Evolutionary conservation across 805 yeast species (phyloP), one percentile per base, ranked within the genome.

Genomic region (Myxozyma vanderwaltii): DNA sequence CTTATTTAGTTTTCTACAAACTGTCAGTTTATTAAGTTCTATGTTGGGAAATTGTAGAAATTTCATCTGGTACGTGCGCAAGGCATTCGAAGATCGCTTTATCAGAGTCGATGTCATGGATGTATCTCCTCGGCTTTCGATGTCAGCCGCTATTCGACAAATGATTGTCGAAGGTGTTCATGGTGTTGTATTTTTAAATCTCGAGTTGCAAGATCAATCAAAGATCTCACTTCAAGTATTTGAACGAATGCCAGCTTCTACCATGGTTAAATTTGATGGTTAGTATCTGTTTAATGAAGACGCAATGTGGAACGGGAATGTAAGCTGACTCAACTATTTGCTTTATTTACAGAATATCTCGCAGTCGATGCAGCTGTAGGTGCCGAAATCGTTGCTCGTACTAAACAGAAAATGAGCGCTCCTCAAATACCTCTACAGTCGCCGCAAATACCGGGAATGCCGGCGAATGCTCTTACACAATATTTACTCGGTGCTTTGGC

Each of bases 151-250:
- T 36, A 79, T 88, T 15, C 86, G 85, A 53, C 88, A 87, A 50
- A 89, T 90, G 19, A 96, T 96, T 0, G 85, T 88, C 70, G 83
- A 85, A 46, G 96, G 96, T 12, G 87, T 82, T 2, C 70, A 82
- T 67, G 91, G 88, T 29, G 87, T 88, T 1, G 81, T 89, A 41
- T 76, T 88, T 6, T 79, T 90, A 19, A 83, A 83, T 60, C 79
- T 79, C 38, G 71, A 76, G n/a, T 71, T 77, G 43, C 75, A 71
- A 55, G 56, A 41, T 43, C 51, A 63, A 19, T 76, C 76, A 27
- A 76, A 76, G 46, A 80, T 90, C 23, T 90, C 88, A 68, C 75
- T 89, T 13, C 91, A 86, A 71, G 81, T 87, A 1, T 91, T 87
- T 70, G 88, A 88, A 68, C 79, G 78, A 41, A 73, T 82, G 0